These are phyloP conservation scores for Ormosia emarginata DNA, from an alignment of 306 rosid species.

Conservation along the genomic window DNA sequence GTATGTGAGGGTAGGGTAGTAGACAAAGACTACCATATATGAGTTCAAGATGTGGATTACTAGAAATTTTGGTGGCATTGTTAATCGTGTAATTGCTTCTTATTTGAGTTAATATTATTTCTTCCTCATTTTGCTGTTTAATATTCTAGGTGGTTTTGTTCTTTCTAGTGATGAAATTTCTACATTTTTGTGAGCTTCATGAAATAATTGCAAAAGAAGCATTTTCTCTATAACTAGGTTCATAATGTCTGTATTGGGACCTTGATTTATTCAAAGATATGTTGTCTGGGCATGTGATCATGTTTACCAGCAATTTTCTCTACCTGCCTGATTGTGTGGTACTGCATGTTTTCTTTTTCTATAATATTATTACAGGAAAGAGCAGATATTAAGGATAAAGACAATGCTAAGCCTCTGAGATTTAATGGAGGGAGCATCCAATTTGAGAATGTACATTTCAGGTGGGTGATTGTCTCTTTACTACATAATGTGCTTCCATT, in stretches of 20 bases:
- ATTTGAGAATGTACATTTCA: conserved; percentile 75
- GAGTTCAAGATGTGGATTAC: neutral
- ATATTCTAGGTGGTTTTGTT: neutral
- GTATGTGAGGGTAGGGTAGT: neutral
- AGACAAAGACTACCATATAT: neutral
- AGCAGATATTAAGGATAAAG: conserved; percentile 70
- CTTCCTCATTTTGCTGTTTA: neutral
- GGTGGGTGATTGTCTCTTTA: conserved; percentile 43
- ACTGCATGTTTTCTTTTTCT: conserved; percentile 2
- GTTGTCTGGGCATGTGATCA: neutral
- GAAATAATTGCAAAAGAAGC: neutral
- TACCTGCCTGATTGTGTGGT: conserved; percentile 10
- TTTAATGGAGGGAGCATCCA: conserved; percentile 71
- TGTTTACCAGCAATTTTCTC: neutral
- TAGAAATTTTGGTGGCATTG: neutral
- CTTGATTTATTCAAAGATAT: conserved; percentile 2
- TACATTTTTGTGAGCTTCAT: conserved; percentile 3
- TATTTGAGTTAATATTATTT: neutral
- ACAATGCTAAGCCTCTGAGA: conserved; percentile 60
- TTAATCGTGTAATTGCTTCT: neutral
- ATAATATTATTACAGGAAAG: conserved; percentile 55
- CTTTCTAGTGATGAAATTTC: neutral
- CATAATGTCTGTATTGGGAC: neutral
- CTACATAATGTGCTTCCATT: conserved; percentile 1
- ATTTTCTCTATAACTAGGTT: neutral